A percentile compares a stretch with the other conserved stretches of the same genome.
Evolutionary conservation across 495 filamentous ascomycete genomes (phyloP).

Genomic region (Xylaria intraflava): DNA sequence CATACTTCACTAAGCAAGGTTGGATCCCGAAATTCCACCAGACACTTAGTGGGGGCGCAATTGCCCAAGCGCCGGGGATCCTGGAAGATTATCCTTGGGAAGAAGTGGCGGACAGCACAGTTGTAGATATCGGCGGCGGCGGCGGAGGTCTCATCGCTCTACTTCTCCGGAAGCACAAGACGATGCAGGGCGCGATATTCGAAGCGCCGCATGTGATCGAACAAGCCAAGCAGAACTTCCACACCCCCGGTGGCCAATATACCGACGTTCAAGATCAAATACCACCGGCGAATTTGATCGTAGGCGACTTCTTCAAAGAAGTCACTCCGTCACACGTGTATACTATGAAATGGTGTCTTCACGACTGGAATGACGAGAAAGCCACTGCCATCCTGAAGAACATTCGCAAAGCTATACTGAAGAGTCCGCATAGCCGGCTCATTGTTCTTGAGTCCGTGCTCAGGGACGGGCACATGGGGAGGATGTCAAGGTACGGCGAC

Average conservation of each 20-base stretch:
- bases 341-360: slow-evolving; percentile 28
- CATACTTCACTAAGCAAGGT: slow-evolving; percentile 23
- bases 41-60: slow-evolving; percentile 25
- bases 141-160: slow-evolving; percentile 10
- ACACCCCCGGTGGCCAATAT: background rate
- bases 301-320: slow-evolving; percentile 22
- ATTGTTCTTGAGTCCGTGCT: slow-evolving; percentile 26
- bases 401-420: slow-evolving; percentile 8
- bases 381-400: slow-evolving; percentile 10
- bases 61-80: slow-evolving; percentile 30
- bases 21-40: slow-evolving; percentile 22
- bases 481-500: slow-evolving; percentile 13
- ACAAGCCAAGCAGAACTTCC: background rate
- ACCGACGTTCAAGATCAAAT: background rate
- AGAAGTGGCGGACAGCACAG: slow-evolving; percentile 2
- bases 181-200: background rate
- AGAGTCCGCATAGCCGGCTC: slow-evolving; percentile 7
- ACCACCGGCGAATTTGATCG: slow-evolving; percentile 2
- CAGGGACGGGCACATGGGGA: slow-evolving; percentile 8
- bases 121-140: slow-evolving; percentile 14
- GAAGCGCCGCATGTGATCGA: background rate
- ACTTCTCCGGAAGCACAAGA: background rate
- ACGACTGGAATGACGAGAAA: slow-evolving; percentile 26
- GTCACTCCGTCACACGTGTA: slow-evolving; percentile 19
- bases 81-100: slow-evolving; percentile 30